These are phyloP conservation scores for Hemisphaericaspora lyxosophila DNA, from an alignment of 1,139 yeast species.

Conservation along the genomic window DNA sequence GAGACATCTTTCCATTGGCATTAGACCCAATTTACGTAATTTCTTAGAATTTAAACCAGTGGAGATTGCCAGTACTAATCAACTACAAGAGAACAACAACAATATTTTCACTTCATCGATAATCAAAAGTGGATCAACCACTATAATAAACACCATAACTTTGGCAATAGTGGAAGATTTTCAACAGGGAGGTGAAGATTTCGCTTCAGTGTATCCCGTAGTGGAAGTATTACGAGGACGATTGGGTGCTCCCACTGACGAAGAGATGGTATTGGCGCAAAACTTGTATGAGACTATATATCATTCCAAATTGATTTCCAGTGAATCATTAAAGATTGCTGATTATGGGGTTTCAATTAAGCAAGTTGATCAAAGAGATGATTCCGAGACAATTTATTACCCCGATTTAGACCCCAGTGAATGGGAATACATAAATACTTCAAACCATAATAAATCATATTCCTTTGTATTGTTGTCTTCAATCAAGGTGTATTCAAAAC, in stretches of 20 bases:
- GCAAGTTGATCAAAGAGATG: conserved; percentile 23
- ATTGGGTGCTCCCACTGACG: conserved; percentile 81
- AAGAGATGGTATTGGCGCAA: conserved; percentile 83
- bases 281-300: conserved; percentile 58
- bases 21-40: conserved; percentile 70
- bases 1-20: conserved; percentile 70
- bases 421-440: conserved; percentile 15
- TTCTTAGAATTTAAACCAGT: conserved; percentile 72
- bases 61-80: conserved; percentile 27
- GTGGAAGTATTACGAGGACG: conserved; percentile 81
- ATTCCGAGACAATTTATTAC: conserved; percentile 36
- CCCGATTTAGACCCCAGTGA: conserved; percentile 32
- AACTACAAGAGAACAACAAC: conserved; percentile 32
- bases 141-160: conserved; percentile 72
- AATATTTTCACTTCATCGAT: conserved; percentile 71
- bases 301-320: conserved; percentile 54
- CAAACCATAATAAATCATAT: conserved; percentile 38
- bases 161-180: conserved; percentile 61
- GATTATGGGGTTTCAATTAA: conserved; percentile 52
- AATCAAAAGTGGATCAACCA: conserved; percentile 71
- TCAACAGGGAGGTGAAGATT: conserved; percentile 23
- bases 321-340: conserved; percentile 43
- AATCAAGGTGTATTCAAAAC: conserved; percentile 65
- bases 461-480: conserved; percentile 71
- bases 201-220: conserved; percentile 65